These are phyloP conservation scores for Auricularia cornea DNA, from an alignment of 768 basidiomycete species.

Conservation along the genomic window DNA sequence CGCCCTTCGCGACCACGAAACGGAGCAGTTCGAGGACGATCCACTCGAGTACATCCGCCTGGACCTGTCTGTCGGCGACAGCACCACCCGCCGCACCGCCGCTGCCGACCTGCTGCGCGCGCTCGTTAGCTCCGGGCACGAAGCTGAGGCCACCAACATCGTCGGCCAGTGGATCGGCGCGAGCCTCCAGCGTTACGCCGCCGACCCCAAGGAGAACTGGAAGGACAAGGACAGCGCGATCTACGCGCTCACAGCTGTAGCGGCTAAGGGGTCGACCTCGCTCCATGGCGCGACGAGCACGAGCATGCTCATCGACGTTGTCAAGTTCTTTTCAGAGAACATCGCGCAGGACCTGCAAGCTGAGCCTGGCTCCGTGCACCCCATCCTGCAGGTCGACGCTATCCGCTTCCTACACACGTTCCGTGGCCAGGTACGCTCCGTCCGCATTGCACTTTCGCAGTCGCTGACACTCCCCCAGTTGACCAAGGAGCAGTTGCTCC, in stretches of 20 bases:
- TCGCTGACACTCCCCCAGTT: slow-evolving; percentile 38
- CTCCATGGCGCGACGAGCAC: slow-evolving; percentile 93
- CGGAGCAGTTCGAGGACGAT: slow-evolving; percentile 96
- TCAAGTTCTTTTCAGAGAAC: slow-evolving; percentile 91
- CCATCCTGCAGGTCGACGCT: slow-evolving; percentile 91
- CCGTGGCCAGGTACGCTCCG: slow-evolving; percentile 63
- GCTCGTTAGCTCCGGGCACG: slow-evolving; percentile 55
- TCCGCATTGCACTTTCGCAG: slow-evolving; percentile 22
- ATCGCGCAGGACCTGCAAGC: slow-evolving; percentile 83
- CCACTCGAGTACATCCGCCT: slow-evolving; percentile 90
- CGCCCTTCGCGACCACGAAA: slow-evolving; percentile 74
- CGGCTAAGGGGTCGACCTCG: slow-evolving; percentile 78
- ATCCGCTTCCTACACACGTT: slow-evolving; percentile 93
- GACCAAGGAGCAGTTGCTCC: slow-evolving; percentile 86
- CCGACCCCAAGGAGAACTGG: slow-evolving; percentile 56
- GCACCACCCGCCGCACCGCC: slow-evolving; percentile 81
- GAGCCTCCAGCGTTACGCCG: slow-evolving; percentile 59
- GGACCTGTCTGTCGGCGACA: slow-evolving; percentile 69
- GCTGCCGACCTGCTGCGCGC: slow-evolving; percentile 95
- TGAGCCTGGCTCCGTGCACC: slow-evolving; percentile 57
- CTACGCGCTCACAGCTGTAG: slow-evolving; percentile 88
- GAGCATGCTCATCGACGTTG: slow-evolving; percentile 85
- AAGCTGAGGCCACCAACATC: slow-evolving; percentile 79
- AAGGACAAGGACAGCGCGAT: slow-evolving; percentile 90
- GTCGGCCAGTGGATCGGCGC: slow-evolving; percentile 76